These are phyloP conservation scores for Eucommia ulmoides DNA, from an alignment of 257 asterid species.

Conservation along the genomic window DNA sequence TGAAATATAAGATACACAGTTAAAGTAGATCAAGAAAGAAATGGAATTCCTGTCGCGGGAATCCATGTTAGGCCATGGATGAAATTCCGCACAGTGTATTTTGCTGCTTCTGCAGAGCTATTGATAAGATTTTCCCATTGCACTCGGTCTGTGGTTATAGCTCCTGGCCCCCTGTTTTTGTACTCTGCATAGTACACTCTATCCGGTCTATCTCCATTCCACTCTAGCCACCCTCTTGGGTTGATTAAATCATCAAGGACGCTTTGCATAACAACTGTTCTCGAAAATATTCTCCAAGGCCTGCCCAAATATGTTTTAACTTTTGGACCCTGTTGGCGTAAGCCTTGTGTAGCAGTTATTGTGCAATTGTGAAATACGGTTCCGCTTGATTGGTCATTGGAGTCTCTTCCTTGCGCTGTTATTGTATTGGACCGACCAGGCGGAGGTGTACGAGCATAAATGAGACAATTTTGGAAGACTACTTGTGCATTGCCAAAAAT, in stretches of 20 bases:
- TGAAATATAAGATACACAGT: too few species aligned
- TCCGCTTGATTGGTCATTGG: conserved; percentile 48
- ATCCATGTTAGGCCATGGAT: too few species aligned
- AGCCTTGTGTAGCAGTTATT: conserved; percentile 41
- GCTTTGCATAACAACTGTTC: conserved; percentile 50
- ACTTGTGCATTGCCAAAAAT: conserved; percentile 84
- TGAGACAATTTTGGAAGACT: conserved; percentile 62
- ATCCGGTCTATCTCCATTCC: conserved; percentile 53
- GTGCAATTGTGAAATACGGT: conserved; percentile 71
- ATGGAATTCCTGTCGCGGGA: too few species aligned
- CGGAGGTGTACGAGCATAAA: conserved; percentile 55
- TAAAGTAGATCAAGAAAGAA: too few species aligned
- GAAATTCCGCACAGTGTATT: too few species aligned
- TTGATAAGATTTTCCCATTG: too few species aligned
- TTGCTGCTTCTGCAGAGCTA: too few species aligned
- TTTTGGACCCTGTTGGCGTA: conserved; percentile 17
- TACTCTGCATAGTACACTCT: conserved; percentile 70
- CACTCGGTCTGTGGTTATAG: too few species aligned
- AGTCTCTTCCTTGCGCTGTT: conserved; percentile 58
- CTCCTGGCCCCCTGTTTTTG: too few species aligned
- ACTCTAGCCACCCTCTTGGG: conserved; percentile 51
- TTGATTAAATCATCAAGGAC: conserved; percentile 41
- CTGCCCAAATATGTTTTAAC: conserved; percentile 68
- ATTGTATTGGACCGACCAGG: conserved; percentile 52
- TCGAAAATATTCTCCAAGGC: conserved; percentile 65